Evolutionary conservation across 306 rosid species (phyloP).

Genomic region (Fragaria vesca): DNA sequence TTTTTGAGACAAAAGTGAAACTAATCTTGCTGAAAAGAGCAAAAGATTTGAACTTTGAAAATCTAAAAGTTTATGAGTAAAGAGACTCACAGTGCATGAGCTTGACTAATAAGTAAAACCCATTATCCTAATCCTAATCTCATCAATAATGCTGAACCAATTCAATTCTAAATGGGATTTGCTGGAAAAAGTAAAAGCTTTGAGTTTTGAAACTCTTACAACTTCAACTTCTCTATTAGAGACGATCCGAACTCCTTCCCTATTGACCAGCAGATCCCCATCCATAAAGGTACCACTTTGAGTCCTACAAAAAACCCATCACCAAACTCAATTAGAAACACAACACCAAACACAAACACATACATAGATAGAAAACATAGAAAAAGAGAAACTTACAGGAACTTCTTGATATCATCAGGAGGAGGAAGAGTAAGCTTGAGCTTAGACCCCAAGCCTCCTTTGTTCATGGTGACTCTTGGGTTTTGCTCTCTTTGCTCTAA

Average conservation of each 20-base stretch:
- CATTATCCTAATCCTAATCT: background rate
- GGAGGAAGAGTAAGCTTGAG: conserved; percentile 81
- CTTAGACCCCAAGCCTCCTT: conserved; percentile 50
- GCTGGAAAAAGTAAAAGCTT: background rate
- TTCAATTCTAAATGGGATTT: background rate
- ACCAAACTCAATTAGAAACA: conserved; percentile 28
- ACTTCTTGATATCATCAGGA: conserved; percentile 65
- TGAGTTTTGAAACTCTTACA: conserved; percentile 39
- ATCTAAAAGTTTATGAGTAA: background rate
- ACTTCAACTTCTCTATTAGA: conserved; percentile 74
- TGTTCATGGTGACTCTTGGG: conserved; percentile 55
- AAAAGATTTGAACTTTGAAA: background rate
- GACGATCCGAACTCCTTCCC: conserved; percentile 88
- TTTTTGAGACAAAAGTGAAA: conserved; percentile 22
- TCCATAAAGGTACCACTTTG: conserved; percentile 91
- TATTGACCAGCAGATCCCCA: conserved; percentile 93
- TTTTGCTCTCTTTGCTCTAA: conserved; percentile 18
- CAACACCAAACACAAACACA: conserved; percentile 13
- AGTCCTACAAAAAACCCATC: conserved; percentile 55
- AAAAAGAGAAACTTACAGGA: conserved; percentile 48
- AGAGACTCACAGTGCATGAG: background rate
- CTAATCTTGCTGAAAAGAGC: background rate
- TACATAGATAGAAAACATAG: background rate
- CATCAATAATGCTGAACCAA: background rate
- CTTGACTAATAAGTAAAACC: conserved; percentile 8